phyloP scores from a whole-genome alignment of 129 eudicot genomes.

The Lactuca saligna region DNA sequence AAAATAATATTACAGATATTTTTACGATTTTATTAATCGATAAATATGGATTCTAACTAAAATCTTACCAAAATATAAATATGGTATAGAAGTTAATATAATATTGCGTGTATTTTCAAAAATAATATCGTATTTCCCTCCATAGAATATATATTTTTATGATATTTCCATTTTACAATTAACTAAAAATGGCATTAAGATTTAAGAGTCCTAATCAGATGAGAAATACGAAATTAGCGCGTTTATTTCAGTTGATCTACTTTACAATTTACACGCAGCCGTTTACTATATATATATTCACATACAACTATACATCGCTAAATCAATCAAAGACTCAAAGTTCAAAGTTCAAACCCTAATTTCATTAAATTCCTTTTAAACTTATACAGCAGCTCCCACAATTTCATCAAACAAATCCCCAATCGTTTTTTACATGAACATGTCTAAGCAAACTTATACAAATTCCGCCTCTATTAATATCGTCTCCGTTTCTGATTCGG shows the following conservation, averaged over 20 bases:
- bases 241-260: conserved; percentile 7
- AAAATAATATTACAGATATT: not conserved
- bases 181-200: not conserved
- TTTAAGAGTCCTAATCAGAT: not conserved
- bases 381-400: not conserved
- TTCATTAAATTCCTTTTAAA: conserved; percentile 5
- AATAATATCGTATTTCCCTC: not conserved
- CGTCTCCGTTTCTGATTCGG: conserved; percentile 57
- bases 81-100: not conserved
- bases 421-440: conserved; percentile 1
- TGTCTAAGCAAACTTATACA: conserved; percentile 38
- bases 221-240: conserved; percentile 24
- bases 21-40: not conserved
- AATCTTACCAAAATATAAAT: too few species aligned
- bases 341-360: conserved; percentile 21
- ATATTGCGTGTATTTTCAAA: too few species aligned
- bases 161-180: not conserved
- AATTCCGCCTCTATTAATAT: conserved; percentile 27
- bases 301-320: not conserved
- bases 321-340: not conserved
- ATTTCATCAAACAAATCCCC: not conserved
- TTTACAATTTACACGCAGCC: conserved; percentile 9
- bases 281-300: conserved; percentile 14
- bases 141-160: not conserved
- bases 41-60: too few species aligned